Conservation (phyloP, 495 filamentous ascomycete species). For the Daldinia childiae region DNA sequence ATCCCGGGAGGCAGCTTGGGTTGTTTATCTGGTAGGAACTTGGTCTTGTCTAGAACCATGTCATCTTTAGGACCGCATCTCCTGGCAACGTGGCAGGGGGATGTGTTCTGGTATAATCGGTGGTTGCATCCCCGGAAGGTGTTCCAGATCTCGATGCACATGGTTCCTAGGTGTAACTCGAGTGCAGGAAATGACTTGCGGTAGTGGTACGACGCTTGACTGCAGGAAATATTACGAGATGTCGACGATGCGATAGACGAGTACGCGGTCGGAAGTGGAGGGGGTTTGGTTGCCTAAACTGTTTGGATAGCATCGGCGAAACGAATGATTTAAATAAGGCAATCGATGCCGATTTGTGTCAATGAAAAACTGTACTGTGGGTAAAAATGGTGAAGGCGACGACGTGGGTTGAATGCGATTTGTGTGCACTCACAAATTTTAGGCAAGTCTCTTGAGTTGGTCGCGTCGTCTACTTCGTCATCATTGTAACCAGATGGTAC, state of each 20-base stretch:
- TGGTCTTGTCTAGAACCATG: constrained; percentile 20
- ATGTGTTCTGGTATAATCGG: constrained; percentile 44
- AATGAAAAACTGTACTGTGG: background rate
- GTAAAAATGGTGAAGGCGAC: background rate
- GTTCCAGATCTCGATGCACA: constrained; percentile 42
- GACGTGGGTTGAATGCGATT: background rate
- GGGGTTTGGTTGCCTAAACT: background rate
- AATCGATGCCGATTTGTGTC: constrained; percentile 1
- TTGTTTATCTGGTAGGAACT: constrained; percentile 31
- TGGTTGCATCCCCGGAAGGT: constrained; percentile 36
- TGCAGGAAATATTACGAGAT: background rate
- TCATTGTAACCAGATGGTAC: constrained; percentile 2
- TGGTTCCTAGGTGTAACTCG: constrained; percentile 22
- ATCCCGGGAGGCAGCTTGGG: constrained; percentile 27
- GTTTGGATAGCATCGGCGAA: constrained; percentile 5
- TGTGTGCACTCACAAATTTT: constrained; percentile 4
- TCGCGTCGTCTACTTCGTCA: constrained; percentile 11
- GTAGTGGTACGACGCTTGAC: constrained; percentile 9
- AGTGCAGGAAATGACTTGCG: background rate
- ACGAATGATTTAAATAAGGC: background rate
- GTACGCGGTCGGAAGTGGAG: background rate
- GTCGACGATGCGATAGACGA: background rate
- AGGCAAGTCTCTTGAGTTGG: constrained; percentile 4
- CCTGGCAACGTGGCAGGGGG: constrained; percentile 17
- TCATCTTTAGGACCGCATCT: constrained; percentile 18